Evolutionary conservation across 352 stramenopile genomes (phyloP), one percentile per base, ranked within the genome.

Genomic region (Phytopythium chamaehyphon): DNA sequence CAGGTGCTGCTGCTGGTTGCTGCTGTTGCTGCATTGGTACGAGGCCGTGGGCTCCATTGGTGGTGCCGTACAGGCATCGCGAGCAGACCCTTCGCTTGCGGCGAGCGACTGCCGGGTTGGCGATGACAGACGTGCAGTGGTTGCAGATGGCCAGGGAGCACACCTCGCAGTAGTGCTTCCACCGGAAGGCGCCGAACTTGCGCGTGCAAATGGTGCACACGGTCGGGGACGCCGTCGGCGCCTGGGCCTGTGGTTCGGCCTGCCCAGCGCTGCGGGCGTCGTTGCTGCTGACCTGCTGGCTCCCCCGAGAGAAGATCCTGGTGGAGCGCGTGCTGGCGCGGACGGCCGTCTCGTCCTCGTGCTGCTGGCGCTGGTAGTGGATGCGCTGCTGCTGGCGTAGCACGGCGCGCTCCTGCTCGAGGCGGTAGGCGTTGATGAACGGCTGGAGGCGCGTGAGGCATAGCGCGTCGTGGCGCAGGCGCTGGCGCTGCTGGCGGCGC

Each of bases 1-100:
- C 58, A 33, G 60, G 59, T 48, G 61, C 58, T 21, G 28, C 48
- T 50, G 15, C 59, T 45, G 21, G 51, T 57, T 9, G 40, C 33
- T 15, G 22, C 21, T 47, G 40, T 21, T 19, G 19, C 40, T 47
- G 40, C 1, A n/a, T 24, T 4, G 44, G 44, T 24, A 26, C 19
- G 38, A 47, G 18, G 33, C 50, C 50, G 22, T 55, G 39, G 10
- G 49, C 15, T 16, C 61, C 62, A 18, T 51, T 51, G 2, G 67
- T 76, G 26, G 69, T 50, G 12, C 71, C 73, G 52, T 85, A 87
- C n/a, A 87, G 54, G 68, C 79, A 90, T 22, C 61, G 59, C 2
- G 70, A 79, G 54, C 79, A 90, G 47, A 90, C 75, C 21, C 76
- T 72, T 48, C 82, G 83, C 66, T 90, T 88, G 47, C 70, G 70